phyloP scores from a whole-genome alignment of 352 stramenopile genomes.

The Phytophthora agathidicida region DNA sequence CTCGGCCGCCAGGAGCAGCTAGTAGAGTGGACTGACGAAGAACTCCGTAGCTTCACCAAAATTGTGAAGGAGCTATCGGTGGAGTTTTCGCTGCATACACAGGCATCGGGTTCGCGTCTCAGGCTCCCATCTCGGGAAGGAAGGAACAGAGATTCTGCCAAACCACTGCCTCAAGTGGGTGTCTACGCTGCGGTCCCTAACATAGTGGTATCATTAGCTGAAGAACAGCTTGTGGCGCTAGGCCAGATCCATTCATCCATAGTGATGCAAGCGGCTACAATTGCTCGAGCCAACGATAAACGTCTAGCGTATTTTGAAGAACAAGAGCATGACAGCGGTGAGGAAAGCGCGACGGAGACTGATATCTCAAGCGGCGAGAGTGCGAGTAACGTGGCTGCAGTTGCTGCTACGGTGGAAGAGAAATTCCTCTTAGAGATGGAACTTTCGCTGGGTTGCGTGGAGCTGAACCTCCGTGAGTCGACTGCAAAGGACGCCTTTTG shows the following conservation, averaged over 20 bases:
- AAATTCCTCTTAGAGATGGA: conserved; percentile 60
- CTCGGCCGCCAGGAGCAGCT: conserved; percentile 52
- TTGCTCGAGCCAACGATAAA: conserved; percentile 12
- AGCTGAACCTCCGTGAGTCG: conserved; percentile 61
- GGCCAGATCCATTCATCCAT: conserved; percentile 65
- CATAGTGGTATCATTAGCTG: conserved; percentile 49
- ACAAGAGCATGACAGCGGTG: conserved; percentile 20
- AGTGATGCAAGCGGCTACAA: conserved; percentile 30
- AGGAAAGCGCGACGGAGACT: conserved; percentile 19
- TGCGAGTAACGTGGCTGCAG: background rate
- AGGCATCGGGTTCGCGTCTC: conserved; percentile 32
- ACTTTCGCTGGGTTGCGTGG: conserved; percentile 55
- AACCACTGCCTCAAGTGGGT: conserved; percentile 33
- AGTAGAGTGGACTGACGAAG: conserved; percentile 42
- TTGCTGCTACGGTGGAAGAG: conserved; percentile 20
- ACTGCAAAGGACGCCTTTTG: conserved; percentile 56
- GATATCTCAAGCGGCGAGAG: conserved; percentile 18
- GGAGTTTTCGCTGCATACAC: conserved; percentile 58
- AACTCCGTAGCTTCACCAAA: conserved; percentile 43
- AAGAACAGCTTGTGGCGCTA: conserved; percentile 59
- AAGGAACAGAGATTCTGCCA: conserved; percentile 1
- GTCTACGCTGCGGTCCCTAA: conserved; percentile 46
- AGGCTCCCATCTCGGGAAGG: conserved; percentile 16
- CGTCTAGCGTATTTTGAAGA: conserved; percentile 29
- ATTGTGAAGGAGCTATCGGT: conserved; percentile 71